phyloP scores from a whole-genome alignment of 2,329 filamentous ascomycete genomes.

The Monascus ruber region DNA sequence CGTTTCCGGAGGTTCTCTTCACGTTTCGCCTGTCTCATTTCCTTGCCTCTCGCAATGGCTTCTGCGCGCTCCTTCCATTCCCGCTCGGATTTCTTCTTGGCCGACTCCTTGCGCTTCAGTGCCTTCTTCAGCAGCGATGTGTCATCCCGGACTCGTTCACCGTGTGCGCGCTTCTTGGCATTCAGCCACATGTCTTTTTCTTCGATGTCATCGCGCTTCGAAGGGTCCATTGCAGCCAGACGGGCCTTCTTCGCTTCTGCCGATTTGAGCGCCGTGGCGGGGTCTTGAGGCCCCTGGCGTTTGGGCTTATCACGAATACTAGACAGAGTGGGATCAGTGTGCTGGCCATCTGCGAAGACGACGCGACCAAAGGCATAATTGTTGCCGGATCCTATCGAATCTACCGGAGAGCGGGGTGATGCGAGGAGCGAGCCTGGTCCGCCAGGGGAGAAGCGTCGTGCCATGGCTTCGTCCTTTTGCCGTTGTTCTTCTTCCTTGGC shows the following conservation, averaged over 20 bases:
- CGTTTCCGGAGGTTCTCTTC: conserved; percentile 67
- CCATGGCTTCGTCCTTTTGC: conserved; percentile 45
- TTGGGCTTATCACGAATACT: conserved; percentile 55
- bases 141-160: conserved; percentile 80
- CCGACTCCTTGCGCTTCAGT: conserved; percentile 79
- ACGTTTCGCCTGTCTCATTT: conserved; percentile 69
- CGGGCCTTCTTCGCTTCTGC: conserved; percentile 78
- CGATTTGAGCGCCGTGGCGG: conserved; percentile 73
- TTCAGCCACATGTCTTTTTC: conserved; percentile 94
- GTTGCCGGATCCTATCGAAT: conserved; percentile 37
- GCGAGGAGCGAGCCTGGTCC: conserved; percentile 48
- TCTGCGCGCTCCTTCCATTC: conserved; percentile 69
- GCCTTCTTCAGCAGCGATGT: conserved; percentile 83
- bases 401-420: conserved; percentile 41
- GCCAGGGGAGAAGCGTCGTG: conserved; percentile 43
- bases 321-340: conserved; percentile 59
- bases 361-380: conserved; percentile 85
- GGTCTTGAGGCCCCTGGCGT: conserved; percentile 73
- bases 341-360: conserved; percentile 77
- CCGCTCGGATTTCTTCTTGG: conserved; percentile 82
- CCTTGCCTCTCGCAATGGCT: conserved; percentile 62
- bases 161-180: conserved; percentile 77
- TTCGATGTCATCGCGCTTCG: conserved; percentile 73
- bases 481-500: conserved; percentile 70
- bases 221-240: conserved; percentile 60